Percentiles rank a stretch among this genome's conserved stretches.
Conservation (phyloP, 169 alveolate genomes). For the Eimeria mitis region DNA sequence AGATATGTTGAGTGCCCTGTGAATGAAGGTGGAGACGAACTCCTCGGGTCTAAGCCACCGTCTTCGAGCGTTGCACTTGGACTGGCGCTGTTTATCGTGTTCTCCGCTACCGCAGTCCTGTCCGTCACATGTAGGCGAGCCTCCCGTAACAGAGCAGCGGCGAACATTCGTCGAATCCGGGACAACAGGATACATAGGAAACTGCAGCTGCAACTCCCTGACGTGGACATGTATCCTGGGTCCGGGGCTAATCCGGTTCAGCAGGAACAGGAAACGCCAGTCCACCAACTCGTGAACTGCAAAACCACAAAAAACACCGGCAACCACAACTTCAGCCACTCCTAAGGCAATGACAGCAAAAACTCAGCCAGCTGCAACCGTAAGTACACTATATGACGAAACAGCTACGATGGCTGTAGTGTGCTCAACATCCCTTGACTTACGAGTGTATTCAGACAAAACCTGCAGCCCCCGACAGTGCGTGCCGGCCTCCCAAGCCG, state of each 20-base stretch:
- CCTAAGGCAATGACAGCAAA: not conserved
- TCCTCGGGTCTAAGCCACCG: constrained; percentile 41
- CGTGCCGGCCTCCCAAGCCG: not conserved
- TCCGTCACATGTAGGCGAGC: constrained; percentile 27
- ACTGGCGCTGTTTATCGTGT: constrained; percentile 37
- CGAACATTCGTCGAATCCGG: constrained; percentile 18
- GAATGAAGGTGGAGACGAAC: constrained; percentile 54
- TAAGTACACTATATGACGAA: not conserved
- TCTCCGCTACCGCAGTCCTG: constrained; percentile 46
- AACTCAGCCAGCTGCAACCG: not conserved
- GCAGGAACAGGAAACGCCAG: constrained; percentile 69
- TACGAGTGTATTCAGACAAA: constrained; percentile 46
- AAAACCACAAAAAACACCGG: not conserved
- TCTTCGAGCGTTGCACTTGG: not conserved
- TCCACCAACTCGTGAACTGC: constrained; percentile 73
- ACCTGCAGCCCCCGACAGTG: constrained; percentile 65
- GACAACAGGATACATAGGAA: constrained; percentile 53
- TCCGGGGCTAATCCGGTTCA: constrained; percentile 53
- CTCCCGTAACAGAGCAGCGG: constrained; percentile 39
- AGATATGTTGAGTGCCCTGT: constrained; percentile 57
- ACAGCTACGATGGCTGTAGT: not conserved
- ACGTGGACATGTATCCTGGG: constrained; percentile 58
- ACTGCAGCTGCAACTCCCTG: constrained; percentile 71
- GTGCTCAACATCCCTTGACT: not conserved
- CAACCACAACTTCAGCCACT: constrained; percentile 9